phyloP scores from a whole-genome alignment of 1,284 basidiomycete species.

The Nidula niveotomentosa region DNA sequence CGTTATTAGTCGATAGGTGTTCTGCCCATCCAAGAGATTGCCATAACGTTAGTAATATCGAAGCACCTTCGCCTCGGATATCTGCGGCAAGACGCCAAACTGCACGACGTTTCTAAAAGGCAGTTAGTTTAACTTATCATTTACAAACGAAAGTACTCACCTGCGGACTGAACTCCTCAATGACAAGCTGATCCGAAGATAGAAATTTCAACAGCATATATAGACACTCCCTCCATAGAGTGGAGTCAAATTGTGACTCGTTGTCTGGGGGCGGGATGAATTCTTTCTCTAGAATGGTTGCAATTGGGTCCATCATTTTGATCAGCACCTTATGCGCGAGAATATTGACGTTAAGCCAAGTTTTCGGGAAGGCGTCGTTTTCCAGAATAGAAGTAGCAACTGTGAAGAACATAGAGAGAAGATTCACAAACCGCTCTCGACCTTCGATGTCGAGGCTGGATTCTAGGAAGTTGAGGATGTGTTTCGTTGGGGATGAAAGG shows the following conservation, averaged over 20 bases:
- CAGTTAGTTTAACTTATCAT: conserved; percentile 11
- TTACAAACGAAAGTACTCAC: conserved; percentile 33
- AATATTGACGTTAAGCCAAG: conserved; percentile 93
- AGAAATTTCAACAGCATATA: conserved; percentile 83
- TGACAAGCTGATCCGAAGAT: conserved; percentile 88
- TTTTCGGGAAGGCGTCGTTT: conserved; percentile 87
- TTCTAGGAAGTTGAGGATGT: conserved; percentile 81
- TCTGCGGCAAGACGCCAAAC: conserved; percentile 97
- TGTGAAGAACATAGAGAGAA: conserved; percentile 81
- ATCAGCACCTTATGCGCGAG: conserved; percentile 87
- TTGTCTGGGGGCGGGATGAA: conserved; percentile 77
- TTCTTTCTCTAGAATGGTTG: conserved; percentile 74
- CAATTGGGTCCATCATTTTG: conserved; percentile 85
- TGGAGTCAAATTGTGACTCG: conserved; percentile 71
- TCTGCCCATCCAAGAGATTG: conserved; percentile 83
- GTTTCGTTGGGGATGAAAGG: conserved; percentile 75
- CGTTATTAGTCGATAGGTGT: conserved; percentile 45
- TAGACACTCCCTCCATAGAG: conserved; percentile 84
- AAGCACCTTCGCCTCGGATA: conserved; percentile 89
- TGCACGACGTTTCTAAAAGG: conserved; percentile 80
- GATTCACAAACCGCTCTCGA: conserved; percentile 67
- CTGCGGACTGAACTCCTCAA: conserved; percentile 94
- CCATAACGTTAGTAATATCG: conserved; percentile 86
- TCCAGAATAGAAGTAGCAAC: conserved; percentile 83
- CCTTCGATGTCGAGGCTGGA: conserved; percentile 86